phyloP scores from a whole-genome alignment of 164 flowering plant genomes.

The Vitis vinifera region DNA sequence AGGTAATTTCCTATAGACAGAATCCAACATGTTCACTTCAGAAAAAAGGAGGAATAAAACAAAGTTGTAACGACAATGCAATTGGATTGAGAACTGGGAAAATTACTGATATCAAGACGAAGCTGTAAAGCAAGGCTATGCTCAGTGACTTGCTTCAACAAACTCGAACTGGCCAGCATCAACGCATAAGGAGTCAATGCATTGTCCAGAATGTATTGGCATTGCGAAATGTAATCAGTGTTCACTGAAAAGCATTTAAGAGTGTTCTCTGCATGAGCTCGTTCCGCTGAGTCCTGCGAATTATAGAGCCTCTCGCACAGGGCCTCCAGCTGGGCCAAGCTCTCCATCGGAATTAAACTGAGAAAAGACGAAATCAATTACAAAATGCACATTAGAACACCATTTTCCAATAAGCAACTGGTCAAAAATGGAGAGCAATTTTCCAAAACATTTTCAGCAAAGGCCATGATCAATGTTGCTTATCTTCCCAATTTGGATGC shows the following conservation, averaged over 20 bases:
- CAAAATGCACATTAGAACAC: background rate
- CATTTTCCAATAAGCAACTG: no score
- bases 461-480: no score
- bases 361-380: constrained; percentile 1
- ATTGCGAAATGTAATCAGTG: constrained; percentile 88
- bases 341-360: constrained; percentile 53
- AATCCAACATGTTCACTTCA: constrained; percentile 20
- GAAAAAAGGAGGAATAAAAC: background rate
- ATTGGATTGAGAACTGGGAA: background rate
- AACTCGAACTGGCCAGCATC: constrained; percentile 98
- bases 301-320: constrained; percentile 97
- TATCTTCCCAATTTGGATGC: no score
- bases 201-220: constrained; percentile 95
- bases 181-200: constrained; percentile 89
- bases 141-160: constrained; percentile 97
- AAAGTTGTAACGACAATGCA: background rate
- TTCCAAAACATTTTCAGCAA: no score
- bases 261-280: constrained; percentile 94
- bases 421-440: no score
- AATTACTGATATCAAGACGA: constrained; percentile 92
- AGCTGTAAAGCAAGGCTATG: constrained; percentile 88
- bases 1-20: constrained; percentile 76
- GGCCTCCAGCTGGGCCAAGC: constrained; percentile 89
- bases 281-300: constrained; percentile 88
- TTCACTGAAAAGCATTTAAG: constrained; percentile 88